Evolutionary conservation across 164 flowering plant species (phyloP).

Genomic region (Cinnamomum chago): DNA sequence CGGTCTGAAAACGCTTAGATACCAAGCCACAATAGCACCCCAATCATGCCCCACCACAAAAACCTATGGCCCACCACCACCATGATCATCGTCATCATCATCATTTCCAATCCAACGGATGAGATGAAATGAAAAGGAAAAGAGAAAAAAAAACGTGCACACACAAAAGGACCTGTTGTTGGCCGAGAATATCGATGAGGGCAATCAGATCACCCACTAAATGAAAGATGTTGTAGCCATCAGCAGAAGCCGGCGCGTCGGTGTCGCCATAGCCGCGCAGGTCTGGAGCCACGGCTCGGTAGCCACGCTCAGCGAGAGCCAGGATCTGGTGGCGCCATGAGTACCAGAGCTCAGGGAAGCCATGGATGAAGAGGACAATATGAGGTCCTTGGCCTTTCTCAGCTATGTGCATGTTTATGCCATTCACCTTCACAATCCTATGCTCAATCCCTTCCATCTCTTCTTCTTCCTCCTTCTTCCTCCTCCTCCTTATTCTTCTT

Average conservation of each 20-base stretch:
- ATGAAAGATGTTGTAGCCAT: slow-evolving; percentile 43
- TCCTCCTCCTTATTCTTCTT: neutral
- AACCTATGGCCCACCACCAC: slow-evolving; percentile 31
- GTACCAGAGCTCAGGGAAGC: slow-evolving; percentile 47
- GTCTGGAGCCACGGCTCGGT: slow-evolving; percentile 50
- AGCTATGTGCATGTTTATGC: slow-evolving; percentile 45
- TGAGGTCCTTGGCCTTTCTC: slow-evolving; percentile 33
- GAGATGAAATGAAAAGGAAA: neutral
- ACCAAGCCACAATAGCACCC: slow-evolving; percentile 77
- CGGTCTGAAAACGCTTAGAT: slow-evolving; percentile 56
- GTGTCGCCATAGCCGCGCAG: slow-evolving; percentile 51
- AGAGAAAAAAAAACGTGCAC: neutral
- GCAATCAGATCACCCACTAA: slow-evolving; percentile 66
- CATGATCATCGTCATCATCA: neutral
- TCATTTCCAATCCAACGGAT: neutral
- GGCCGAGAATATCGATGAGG: slow-evolving; percentile 51
- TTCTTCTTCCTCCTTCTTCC: no score
- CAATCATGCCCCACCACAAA: slow-evolving; percentile 83
- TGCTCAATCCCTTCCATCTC: slow-evolving; percentile 14
- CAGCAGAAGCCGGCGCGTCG: slow-evolving; percentile 34
- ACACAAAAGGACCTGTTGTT: slow-evolving; percentile 14
- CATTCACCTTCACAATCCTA: slow-evolving; percentile 26
- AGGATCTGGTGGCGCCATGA: slow-evolving; percentile 44
- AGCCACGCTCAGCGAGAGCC: slow-evolving; percentile 29
- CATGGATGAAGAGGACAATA: slow-evolving; percentile 33